phyloP scores from a whole-genome alignment of 164 flowering plant genomes.

The Stephania yunnanensis region DNA sequence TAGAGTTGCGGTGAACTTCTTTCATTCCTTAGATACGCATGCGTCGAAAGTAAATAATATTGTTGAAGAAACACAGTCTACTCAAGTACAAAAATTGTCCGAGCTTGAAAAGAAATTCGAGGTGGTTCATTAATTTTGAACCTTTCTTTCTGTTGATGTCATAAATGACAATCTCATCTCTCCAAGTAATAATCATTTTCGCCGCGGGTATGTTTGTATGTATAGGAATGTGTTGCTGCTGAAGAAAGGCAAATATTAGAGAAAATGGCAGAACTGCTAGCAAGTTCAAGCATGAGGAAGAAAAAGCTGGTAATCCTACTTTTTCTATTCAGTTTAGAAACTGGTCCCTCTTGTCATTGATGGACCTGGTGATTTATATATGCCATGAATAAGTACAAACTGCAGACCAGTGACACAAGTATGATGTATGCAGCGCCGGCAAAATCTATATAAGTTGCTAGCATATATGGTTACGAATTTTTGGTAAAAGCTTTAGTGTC shows the following conservation, averaged over 20 bases:
- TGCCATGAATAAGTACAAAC: background rate
- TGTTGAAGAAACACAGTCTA: slow-evolving; percentile 69
- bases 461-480: background rate
- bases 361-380: too few species aligned
- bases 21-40: slow-evolving; percentile 46
- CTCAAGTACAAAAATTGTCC: slow-evolving; percentile 54
- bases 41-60: slow-evolving; percentile 62
- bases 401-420: background rate
- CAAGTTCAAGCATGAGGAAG: slow-evolving; percentile 61
- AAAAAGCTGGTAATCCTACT: slow-evolving; percentile 62
- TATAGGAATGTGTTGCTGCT: slow-evolving; percentile 84
- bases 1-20: slow-evolving; percentile 42
- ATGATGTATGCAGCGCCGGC: background rate
- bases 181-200: background rate
- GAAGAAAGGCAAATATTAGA: slow-evolving; percentile 81
- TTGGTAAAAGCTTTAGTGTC: background rate
- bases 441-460: too few species aligned
- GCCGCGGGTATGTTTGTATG: background rate
- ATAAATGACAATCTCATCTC: background rate
- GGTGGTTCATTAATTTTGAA: slow-evolving; percentile 31
- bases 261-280: slow-evolving; percentile 83
- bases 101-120: slow-evolving; percentile 90
- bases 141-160: background rate
- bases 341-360: background rate
- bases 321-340: background rate